Evolutionary conservation across 495 filamentous ascomycete species (phyloP).

Genomic region (Tuber calosporum): DNA sequence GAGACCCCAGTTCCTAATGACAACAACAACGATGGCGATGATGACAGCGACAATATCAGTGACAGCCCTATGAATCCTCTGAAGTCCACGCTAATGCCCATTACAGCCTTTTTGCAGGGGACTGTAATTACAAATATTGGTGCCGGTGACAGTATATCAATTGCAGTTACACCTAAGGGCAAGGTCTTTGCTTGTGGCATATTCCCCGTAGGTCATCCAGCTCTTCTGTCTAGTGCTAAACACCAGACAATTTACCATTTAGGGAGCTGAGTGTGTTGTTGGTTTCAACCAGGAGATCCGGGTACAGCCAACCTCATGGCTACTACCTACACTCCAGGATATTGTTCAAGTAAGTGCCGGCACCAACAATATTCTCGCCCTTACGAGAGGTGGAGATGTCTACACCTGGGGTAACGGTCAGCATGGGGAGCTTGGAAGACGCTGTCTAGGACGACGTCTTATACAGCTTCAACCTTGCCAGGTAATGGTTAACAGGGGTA

Average conservation of each 20-base stretch:
- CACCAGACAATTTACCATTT: not conserved
- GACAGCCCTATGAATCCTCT: constrained; percentile 54
- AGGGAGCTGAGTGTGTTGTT: constrained; percentile 61
- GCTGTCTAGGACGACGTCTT: constrained; percentile 53
- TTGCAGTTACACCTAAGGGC: constrained; percentile 58
- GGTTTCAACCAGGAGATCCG: constrained; percentile 52
- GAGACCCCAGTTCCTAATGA: constrained; percentile 51
- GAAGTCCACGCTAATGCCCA: constrained; percentile 52
- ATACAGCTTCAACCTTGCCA: constrained; percentile 60
- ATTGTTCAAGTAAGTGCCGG: constrained; percentile 57
- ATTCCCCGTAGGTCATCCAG: constrained; percentile 52
- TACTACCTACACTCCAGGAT: constrained; percentile 53
- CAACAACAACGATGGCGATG: constrained; percentile 48
- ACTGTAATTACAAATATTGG: constrained; percentile 54
- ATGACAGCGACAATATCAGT: constrained; percentile 48
- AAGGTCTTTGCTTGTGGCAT: constrained; percentile 67
- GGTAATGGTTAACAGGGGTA: constrained; percentile 45
- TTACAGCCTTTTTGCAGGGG: constrained; percentile 49
- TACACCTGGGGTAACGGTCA: constrained; percentile 67
- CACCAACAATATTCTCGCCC: constrained; percentile 63
- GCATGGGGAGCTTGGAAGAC: constrained; percentile 65
- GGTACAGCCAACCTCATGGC: constrained; percentile 46
- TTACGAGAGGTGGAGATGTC: constrained; percentile 57
- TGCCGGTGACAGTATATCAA: constrained; percentile 57
- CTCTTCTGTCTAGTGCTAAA: not conserved